A percentile compares a stretch with the other conserved stretches of the same genome.
phyloP scores from a whole-genome alignment of 2,329 filamentous ascomycete species.

The Pestalotiopsis sp. region DNA sequence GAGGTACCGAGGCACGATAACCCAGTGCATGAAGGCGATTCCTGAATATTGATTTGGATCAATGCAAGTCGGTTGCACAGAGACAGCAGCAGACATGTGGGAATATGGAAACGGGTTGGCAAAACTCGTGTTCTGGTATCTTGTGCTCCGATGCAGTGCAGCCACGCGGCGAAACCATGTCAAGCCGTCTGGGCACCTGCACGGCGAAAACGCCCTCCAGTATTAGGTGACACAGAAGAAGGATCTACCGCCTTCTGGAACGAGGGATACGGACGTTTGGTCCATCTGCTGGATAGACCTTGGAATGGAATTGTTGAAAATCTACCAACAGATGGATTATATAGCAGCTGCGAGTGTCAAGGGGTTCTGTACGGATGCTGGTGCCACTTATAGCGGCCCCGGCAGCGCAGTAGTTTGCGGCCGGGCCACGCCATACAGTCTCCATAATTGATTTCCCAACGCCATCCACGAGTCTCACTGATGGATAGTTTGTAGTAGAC shows the following conservation, averaged over 20 bases:
- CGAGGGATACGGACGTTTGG: background rate
- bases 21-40: background rate
- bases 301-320: background rate
- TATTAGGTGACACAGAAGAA: background rate
- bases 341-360: background rate
- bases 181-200: background rate
- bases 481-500: background rate
- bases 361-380: background rate
- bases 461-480: background rate
- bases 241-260: background rate
- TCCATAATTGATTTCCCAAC: background rate
- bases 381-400: background rate
- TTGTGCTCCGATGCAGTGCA: background rate
- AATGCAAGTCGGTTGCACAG: background rate
- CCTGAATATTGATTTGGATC: background rate
- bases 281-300: background rate
- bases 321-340: background rate
- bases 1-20: no score
- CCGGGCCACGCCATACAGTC: background rate
- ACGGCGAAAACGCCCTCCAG: background rate
- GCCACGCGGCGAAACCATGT: background rate
- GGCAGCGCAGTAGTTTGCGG: background rate
- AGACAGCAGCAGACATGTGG: background rate
- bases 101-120: background rate
- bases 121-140: background rate